Conservation (phyloP, 306 rosid species). For the Elaeagnus macrophylla region DNA sequence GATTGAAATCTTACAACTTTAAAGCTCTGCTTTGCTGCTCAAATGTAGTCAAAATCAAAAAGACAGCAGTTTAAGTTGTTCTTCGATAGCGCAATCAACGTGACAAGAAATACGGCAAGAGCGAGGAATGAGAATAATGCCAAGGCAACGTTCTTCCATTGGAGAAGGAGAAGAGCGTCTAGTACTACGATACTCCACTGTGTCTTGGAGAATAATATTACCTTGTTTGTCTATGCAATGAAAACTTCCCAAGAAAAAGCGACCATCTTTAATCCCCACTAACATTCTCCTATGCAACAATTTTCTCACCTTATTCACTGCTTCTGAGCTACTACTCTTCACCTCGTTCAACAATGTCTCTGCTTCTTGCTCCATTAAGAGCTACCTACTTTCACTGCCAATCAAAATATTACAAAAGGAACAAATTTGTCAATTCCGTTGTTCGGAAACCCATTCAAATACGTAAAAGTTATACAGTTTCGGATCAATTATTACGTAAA, state of each 20-base stretch:
- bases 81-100: constrained; percentile 60
- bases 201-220: constrained; percentile 84
- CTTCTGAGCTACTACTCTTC: constrained; percentile 20
- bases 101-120: constrained; percentile 75
- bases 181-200: constrained; percentile 80
- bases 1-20: too few species aligned
- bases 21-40: too few species aligned
- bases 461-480: too few species aligned
- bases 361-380: constrained; percentile 30
- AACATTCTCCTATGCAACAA: constrained; percentile 47
- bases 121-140: constrained; percentile 79
- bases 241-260: constrained; percentile 79
- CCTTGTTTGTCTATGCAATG: constrained; percentile 93
- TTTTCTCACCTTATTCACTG: constrained; percentile 35
- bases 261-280: constrained; percentile 56
- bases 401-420: too few species aligned
- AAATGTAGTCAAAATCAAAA: constrained; percentile 9
- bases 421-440: too few species aligned
- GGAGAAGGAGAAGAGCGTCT: constrained; percentile 64
- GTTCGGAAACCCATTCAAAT: too few species aligned
- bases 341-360: constrained; percentile 11
- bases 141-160: constrained; percentile 89
- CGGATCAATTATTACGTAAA: too few species aligned
- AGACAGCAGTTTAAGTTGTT: constrained; percentile 52
- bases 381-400: not conserved